phyloP scores from a whole-genome alignment of 352 stramenopile genomes.

The Globisporangium ultimum region DNA sequence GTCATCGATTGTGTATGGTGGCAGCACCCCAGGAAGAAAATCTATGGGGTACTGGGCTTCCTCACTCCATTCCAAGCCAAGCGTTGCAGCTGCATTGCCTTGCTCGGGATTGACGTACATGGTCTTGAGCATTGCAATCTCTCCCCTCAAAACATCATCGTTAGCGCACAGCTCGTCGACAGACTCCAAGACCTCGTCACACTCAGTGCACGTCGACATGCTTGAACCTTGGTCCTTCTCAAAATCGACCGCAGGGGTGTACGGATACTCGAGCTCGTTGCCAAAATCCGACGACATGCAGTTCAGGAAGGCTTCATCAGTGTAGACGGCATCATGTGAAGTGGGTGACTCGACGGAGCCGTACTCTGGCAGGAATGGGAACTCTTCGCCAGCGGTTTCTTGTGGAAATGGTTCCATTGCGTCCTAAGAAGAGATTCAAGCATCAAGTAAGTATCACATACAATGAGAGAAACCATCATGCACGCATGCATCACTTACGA shows the following conservation, averaged over 20 bases:
- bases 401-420: neutral
- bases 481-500: constrained; percentile 3
- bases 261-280: neutral
- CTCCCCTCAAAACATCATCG: constrained; percentile 4
- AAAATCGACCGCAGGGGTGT: neutral
- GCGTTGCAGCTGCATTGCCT: neutral
- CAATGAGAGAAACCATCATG: neutral
- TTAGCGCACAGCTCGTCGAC: constrained; percentile 9
- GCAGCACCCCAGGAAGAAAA: neutral
- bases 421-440: constrained; percentile 5
- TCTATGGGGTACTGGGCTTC: neutral
- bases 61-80: constrained; percentile 8
- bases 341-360: neutral
- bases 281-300: constrained; percentile 1
- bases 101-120: constrained; percentile 2
- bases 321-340: constrained; percentile 6
- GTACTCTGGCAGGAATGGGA: neutral
- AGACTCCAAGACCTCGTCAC: constrained; percentile 2
- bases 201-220: constrained; percentile 9
- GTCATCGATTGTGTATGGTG: neutral
- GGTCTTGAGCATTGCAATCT: constrained; percentile 4
- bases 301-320: constrained; percentile 5
- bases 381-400: constrained; percentile 4
- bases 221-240: neutral
- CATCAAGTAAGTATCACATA: neutral